Conservation (phyloP, 2,329 filamentous ascomycete species). For the Gyromitra esculenta region DNA sequence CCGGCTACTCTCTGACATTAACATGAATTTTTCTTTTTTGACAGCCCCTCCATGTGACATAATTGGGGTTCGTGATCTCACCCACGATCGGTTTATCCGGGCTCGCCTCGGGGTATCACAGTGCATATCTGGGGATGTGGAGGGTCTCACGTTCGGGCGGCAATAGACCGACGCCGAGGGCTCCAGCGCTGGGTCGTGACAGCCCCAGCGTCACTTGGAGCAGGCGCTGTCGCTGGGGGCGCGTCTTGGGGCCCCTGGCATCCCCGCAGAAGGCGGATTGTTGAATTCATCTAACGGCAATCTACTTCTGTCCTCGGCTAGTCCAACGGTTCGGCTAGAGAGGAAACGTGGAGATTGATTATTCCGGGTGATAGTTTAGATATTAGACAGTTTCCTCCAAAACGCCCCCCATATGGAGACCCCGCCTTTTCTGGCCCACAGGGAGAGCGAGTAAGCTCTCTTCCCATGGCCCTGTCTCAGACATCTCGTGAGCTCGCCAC, state of each 20-base stretch:
- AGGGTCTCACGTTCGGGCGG: conserved; percentile 13
- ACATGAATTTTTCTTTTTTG: background rate
- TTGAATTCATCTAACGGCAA: conserved; percentile 7
- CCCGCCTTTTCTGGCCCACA: conserved; percentile 16
- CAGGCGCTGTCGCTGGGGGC: background rate
- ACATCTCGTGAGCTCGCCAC: background rate
- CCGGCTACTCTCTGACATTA: conserved; percentile 16
- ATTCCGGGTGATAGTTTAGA: background rate
- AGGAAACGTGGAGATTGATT: conserved; percentile 10
- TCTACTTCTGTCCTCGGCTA: background rate
- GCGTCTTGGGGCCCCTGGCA: background rate
- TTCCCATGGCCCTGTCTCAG: background rate
- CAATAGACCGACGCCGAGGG: conserved; percentile 22
- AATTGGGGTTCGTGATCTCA: conserved; percentile 9
- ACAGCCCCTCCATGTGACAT: conserved; percentile 26
- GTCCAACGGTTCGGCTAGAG: conserved; percentile 43
- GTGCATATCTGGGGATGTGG: conserved; percentile 8
- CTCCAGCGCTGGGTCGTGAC: background rate
- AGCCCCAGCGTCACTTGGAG: background rate
- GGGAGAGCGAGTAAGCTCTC: background rate
- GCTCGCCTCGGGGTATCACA: conserved; percentile 2
- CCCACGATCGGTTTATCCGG: conserved; percentile 15
- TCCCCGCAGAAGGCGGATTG: conserved; percentile 11
- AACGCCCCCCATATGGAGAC: conserved; percentile 15
- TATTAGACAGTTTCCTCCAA: background rate